These are phyloP conservation scores for Eustoma russellianum DNA, from an alignment of 257 asterid genomes.

Conservation along the genomic window DNA sequence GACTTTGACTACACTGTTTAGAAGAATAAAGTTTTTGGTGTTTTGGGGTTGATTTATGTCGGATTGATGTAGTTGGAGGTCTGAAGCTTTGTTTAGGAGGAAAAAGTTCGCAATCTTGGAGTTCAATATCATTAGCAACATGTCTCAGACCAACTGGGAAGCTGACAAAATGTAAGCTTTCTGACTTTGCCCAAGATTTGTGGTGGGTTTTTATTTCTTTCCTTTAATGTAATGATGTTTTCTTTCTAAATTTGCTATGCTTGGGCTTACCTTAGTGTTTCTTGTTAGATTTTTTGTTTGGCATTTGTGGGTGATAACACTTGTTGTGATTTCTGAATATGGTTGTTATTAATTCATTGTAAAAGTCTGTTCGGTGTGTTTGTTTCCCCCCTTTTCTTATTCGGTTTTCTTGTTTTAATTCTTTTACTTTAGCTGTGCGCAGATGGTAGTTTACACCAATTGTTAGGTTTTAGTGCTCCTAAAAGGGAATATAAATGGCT, in stretches of 20 bases:
- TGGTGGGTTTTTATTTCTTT: neutral
- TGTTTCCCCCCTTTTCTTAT: neutral
- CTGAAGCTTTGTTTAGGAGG: slow-evolving; percentile 23
- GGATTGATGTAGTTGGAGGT: slow-evolving; percentile 7
- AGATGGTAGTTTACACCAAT: no score
- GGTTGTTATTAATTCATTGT: slow-evolving; percentile 7
- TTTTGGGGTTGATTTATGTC: neutral
- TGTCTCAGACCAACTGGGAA: slow-evolving; percentile 99
- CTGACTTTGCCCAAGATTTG: neutral
- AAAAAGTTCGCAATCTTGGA: slow-evolving; percentile 18
- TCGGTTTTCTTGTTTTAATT: slow-evolving; percentile 2
- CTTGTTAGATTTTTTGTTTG: slow-evolving; percentile 22
- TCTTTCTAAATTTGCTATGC: slow-evolving; percentile 7
- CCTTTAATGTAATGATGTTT: slow-evolving; percentile 8
- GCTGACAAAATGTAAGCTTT: slow-evolving; percentile 88
- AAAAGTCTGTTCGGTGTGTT: neutral
- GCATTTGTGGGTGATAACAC: slow-evolving; percentile 7
- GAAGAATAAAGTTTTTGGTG: neutral
- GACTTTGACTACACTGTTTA: neutral
- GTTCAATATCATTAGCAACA: slow-evolving; percentile 36
- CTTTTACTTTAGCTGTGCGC: no score
- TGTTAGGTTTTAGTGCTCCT: no score
- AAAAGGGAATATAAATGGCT: no score
- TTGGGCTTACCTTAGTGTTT: slow-evolving; percentile 10
- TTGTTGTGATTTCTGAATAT: neutral